phyloP scores from a whole-genome alignment of 768 basidiomycete species.

The Tephrocybe rancida region DNA sequence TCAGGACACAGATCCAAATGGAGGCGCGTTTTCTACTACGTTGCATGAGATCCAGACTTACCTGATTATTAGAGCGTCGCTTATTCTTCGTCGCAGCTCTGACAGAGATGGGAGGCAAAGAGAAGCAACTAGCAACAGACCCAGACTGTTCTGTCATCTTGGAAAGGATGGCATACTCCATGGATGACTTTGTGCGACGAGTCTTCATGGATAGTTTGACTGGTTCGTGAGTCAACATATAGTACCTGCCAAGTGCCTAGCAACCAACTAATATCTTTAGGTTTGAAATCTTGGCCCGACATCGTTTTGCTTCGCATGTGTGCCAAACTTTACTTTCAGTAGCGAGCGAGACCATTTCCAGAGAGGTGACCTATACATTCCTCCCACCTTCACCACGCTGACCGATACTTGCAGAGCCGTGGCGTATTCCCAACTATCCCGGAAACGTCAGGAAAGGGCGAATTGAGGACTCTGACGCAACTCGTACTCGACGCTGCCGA shows the following conservation, averaged over 20 bases:
- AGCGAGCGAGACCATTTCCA: slow-evolving; percentile 59
- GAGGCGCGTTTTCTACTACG: slow-evolving; percentile 46
- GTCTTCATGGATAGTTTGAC: slow-evolving; percentile 87
- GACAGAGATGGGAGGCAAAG: slow-evolving; percentile 83
- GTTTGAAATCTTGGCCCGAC: slow-evolving; percentile 64
- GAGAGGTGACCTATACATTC: slow-evolving; percentile 53
- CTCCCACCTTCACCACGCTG: not conserved
- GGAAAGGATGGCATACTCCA: slow-evolving; percentile 88
- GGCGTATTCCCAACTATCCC: slow-evolving; percentile 54
- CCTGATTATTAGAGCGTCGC: slow-evolving; percentile 55
- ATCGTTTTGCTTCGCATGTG: slow-evolving; percentile 95
- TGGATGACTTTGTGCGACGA: slow-evolving; percentile 95
- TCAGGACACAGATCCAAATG: slow-evolving; percentile 64
- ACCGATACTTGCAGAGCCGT: slow-evolving; percentile 39
- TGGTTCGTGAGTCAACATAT: slow-evolving; percentile 69
- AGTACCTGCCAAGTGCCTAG: not conserved
- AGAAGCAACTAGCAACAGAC: slow-evolving; percentile 89
- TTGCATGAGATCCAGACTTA: not conserved
- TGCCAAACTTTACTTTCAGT: slow-evolving; percentile 86
- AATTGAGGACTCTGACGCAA: slow-evolving; percentile 65
- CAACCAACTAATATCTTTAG: slow-evolving; percentile 32
- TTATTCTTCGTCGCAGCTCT: slow-evolving; percentile 84
- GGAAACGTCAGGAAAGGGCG: slow-evolving; percentile 56
- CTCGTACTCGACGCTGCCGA: slow-evolving; percentile 66
- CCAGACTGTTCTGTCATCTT: slow-evolving; percentile 90